Percentiles rank a stretch among this genome's conserved stretches.
Conservation (phyloP, 1,139 yeast genomes). For the Yamadazyma conglobata region DNA sequence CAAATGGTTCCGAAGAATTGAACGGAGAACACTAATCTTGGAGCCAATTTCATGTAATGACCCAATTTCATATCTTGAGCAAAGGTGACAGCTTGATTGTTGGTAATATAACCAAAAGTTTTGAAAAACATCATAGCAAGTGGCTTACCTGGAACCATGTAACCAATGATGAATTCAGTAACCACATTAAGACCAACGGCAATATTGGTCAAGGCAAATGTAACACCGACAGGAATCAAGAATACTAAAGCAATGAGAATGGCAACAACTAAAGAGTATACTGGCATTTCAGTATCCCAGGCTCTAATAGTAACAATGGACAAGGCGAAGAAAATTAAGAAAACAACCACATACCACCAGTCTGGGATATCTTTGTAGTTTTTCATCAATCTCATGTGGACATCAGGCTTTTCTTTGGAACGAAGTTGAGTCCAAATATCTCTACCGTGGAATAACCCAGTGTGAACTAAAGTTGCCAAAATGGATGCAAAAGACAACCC, state of each 20-base stretch:
- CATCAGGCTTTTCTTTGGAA: slow-evolving; percentile 33
- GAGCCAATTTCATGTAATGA: slow-evolving; percentile 51
- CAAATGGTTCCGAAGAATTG: slow-evolving; percentile 47
- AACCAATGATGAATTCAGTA: slow-evolving; percentile 44
- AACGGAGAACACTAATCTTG: slow-evolving; percentile 39
- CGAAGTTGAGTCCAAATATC: slow-evolving; percentile 47
- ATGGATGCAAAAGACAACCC: slow-evolving; percentile 65
- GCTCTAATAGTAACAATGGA: slow-evolving; percentile 37
- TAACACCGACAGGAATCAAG: slow-evolving; percentile 43
- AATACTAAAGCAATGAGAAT: slow-evolving; percentile 38
- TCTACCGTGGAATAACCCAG: slow-evolving; percentile 52
- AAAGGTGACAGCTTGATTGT: slow-evolving; percentile 51
- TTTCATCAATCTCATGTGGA: slow-evolving; percentile 61
- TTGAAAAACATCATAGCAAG: slow-evolving; percentile 47
- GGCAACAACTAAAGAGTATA: slow-evolving; percentile 37
- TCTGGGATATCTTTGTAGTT: slow-evolving; percentile 59
- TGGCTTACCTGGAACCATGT: slow-evolving; percentile 48
- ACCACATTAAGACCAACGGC: slow-evolving; percentile 46
- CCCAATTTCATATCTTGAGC: slow-evolving; percentile 56
- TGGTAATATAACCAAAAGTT: slow-evolving; percentile 48
- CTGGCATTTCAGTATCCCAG: slow-evolving; percentile 45
- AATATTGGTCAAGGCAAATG: slow-evolving; percentile 41
- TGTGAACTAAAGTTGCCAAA: slow-evolving; percentile 34
- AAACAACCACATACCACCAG: slow-evolving; percentile 59
- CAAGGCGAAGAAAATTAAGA: slow-evolving; percentile 38